Evolutionary conservation across 2,329 filamentous ascomycete species (phyloP), one percentile per base, ranked within the genome.

Genomic region (Teratosphaeria pseudoeucalypti): DNA sequence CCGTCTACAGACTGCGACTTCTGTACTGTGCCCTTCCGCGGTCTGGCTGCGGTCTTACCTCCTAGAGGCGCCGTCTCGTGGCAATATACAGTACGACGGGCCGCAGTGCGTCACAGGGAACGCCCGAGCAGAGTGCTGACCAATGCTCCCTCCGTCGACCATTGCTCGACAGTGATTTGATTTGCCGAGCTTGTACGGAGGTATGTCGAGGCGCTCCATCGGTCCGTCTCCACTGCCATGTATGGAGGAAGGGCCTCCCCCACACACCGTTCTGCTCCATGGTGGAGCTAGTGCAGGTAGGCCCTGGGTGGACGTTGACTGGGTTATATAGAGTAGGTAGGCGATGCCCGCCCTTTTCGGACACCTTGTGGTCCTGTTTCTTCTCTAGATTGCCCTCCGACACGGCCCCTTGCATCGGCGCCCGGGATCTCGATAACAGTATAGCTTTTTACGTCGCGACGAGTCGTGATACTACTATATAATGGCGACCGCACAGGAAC

Each of bases 401-500:
- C 43, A 2, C 43, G 43, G 9, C 43, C 43, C 43, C 43, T 49
- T 49, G 43, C 43, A 19, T 49, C 43, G 6, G 43, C 43, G 43
- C 19, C 43, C 43, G 43, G 43, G 9, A 49, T 11, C 26, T 49
- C 10, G 16, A 16, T 5, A 49, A 10, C 43, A 49, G 43, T n/a
- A 39, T 39, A 6, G 43, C n/a, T 9, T 49, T 10, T n/a, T 7
- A 19, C 11, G 9, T 10, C n/a, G 43, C n/a, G 43, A 23, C 5
- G 43, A n/a, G 19, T 19, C 23, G 53, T 2, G 16, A 56, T 16
- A 27, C 55, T 23, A 23, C 23, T 32, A 5, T 32, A 32, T 32
- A 29, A 78, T 78, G 76, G 72, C 76, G 54, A 76, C 75, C 65
- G 72, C 73, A 60, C 69, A 71, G 55, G 71, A 75, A 57, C 71